Conservation (phyloP, 2,329 filamentous ascomycete genomes). For the Fusarium armeniacum region DNA sequence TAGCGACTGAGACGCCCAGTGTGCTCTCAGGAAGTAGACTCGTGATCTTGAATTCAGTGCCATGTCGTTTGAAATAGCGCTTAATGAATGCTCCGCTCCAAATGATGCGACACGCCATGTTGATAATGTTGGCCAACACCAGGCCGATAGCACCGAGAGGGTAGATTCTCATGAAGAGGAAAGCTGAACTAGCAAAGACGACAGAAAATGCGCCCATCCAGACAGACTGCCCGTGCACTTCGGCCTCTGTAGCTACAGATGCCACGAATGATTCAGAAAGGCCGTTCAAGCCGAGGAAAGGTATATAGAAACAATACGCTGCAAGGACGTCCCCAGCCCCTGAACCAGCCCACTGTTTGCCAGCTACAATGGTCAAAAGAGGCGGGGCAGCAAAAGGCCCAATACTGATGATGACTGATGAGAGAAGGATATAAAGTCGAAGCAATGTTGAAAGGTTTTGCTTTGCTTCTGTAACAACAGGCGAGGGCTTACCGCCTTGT, state of each 20-base stretch:
- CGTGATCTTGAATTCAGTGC: slow-evolving; percentile 50
- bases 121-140: slow-evolving; percentile 88
- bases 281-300: slow-evolving; percentile 91
- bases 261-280: slow-evolving; percentile 93
- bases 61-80: slow-evolving; percentile 69
- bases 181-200: slow-evolving; percentile 81
- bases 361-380: slow-evolving; percentile 81
- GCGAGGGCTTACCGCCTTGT: slow-evolving; percentile 41
- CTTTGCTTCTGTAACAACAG: slow-evolving; percentile 58
- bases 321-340: slow-evolving; percentile 81
- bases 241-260: slow-evolving; percentile 80
- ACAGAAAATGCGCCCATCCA: slow-evolving; percentile 89
- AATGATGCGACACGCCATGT: slow-evolving; percentile 86
- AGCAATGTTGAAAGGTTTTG: slow-evolving; percentile 74
- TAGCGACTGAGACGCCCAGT: slow-evolving; percentile 49
- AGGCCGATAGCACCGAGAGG: slow-evolving; percentile 82
- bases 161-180: slow-evolving; percentile 77
- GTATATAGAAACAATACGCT: slow-evolving; percentile 92
- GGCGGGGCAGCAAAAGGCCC: slow-evolving; percentile 82
- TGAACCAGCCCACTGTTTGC: slow-evolving; percentile 79
- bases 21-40: slow-evolving; percentile 51
- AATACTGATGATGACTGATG: slow-evolving; percentile 75
- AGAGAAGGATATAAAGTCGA: slow-evolving; percentile 80
- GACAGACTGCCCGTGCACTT: slow-evolving; percentile 82
- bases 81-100: slow-evolving; percentile 85